Evolutionary conservation across 352 stramenopile species (phyloP).

Genomic region (Globisporangium lucens): DNA sequence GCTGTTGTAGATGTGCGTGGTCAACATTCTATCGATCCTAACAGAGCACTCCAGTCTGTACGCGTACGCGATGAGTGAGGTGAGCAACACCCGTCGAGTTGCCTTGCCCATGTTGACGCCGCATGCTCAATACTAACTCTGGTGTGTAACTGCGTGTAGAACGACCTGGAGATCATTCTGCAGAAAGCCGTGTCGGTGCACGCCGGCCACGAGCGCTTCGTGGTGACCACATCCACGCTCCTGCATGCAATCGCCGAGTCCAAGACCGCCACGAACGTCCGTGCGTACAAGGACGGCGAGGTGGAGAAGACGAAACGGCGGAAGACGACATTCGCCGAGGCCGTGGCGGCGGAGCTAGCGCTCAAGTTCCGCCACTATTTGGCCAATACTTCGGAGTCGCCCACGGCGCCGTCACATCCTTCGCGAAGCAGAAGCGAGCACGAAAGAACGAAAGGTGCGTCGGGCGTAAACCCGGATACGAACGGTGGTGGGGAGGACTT

Average conservation of each 20-base stretch:
- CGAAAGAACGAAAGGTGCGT: neutral
- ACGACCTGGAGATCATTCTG: constrained; percentile 36
- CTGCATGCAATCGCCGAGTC: constrained; percentile 42
- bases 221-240: constrained; percentile 36
- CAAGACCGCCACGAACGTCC: constrained; percentile 34
- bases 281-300: constrained; percentile 34
- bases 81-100: constrained; percentile 11
- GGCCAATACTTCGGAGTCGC: neutral
- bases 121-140: neutral
- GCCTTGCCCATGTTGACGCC: neutral
- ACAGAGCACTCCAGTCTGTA: constrained; percentile 44
- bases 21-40: constrained; percentile 46
- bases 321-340: constrained; percentile 31
- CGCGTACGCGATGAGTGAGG: constrained; percentile 61
- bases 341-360: constrained; percentile 24
- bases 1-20: constrained; percentile 27
- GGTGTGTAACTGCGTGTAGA: constrained; percentile 3
- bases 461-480: neutral
- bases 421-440: neutral
- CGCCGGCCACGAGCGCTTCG: constrained; percentile 37
- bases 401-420: neutral
- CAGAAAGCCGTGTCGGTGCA: constrained; percentile 51
- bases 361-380: constrained; percentile 18
- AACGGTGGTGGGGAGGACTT: neutral
- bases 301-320: constrained; percentile 29